Evolutionary conservation across 371 early-diverging fungal genomes (phyloP).

Genomic region (Choanephora cucurbitarum): DNA sequence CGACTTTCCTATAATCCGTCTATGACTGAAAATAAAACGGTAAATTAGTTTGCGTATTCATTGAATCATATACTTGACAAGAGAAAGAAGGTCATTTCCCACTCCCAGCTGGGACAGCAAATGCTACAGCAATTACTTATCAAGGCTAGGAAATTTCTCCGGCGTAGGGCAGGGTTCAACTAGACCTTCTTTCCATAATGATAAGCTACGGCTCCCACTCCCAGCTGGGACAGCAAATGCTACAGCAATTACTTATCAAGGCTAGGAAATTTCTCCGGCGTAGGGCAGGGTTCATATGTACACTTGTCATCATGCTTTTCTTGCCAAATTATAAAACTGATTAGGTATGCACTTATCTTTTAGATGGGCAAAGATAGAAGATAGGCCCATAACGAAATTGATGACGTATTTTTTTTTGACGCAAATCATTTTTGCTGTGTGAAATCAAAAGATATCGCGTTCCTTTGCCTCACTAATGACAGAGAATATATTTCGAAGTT

Average conservation of each 20-base stretch:
- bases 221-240: conserved; percentile 19
- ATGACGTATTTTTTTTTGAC: too few species aligned
- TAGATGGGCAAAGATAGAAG: conserved; percentile 9
- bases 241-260: neutral
- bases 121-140: conserved; percentile 4
- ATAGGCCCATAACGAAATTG: too few species aligned
- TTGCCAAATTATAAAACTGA: conserved; percentile 24
- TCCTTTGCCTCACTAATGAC: too few species aligned
- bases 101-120: conserved; percentile 19
- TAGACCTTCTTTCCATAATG: too few species aligned
- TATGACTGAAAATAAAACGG: conserved; percentile 11
- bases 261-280: conserved; percentile 28
- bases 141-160: conserved; percentile 24
- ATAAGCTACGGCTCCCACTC: conserved; percentile 8
- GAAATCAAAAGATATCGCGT: too few species aligned
- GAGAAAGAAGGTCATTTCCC: conserved; percentile 17
- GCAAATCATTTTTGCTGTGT: too few species aligned
- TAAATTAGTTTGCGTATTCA: conserved; percentile 7
- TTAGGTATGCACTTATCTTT: conserved; percentile 21
- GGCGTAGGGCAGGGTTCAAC: conserved; percentile 22
- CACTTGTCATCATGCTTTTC: conserved; percentile 26
- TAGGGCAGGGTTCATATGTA: conserved; percentile 29
- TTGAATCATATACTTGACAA: conserved; percentile 6
- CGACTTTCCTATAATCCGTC: too few species aligned
- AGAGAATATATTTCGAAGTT: conserved; percentile 16